Base-by-base conservation (phyloP, 176 grass and related monocot species). In the Paspalum notatum region DNA sequence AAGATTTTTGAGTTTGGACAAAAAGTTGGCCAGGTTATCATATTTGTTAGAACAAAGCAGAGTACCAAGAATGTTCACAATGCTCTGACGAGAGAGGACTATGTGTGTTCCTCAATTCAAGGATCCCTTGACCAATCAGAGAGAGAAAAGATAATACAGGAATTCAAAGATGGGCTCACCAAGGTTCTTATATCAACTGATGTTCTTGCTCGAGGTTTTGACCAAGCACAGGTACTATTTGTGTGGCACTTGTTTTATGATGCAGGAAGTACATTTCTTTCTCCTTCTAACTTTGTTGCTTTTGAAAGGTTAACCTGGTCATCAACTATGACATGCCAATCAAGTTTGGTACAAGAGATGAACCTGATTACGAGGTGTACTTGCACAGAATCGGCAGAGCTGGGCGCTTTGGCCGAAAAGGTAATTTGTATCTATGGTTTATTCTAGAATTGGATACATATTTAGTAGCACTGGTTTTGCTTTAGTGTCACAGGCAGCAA, bases 311-410 rank as follows among this genome's bases (percentile, higher is more conserved):
- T 84, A 98, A 98, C 62, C 86, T 98, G 62, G 95, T 98, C 37
- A 98, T 95, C 80, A 98, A 98, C 75, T 98, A 89, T 73, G 95
- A 93, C 72, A 89, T 98, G 77, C 95, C 95, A 72, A 63, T 93
- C 85, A 95, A 95, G 82, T 74, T 85, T 69, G 71, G 69, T 17
- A 91, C 78, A 18, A 83, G 68, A 85, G 84, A 81, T 41, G 91
- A 93, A 74, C 92, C 95, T 39, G 92, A 95, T 86, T 95, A 83
- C 74, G 95, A 98, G 82, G 88, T 98, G 43, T 98, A 98, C 86
- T 83, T 98, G 83, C 95, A 94, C 61, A 94, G 95, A 88, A 88
- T 98, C 74, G 92, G 95, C 55, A 91, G 95, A 95, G 92, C 95
- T 79, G 95, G 95, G 9, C 88, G 95, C 50, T 98, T 98, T 77